Evolutionary conservation across 176 grass and related monocot species (phyloP).

Genomic region (Triticum aestivum): DNA sequence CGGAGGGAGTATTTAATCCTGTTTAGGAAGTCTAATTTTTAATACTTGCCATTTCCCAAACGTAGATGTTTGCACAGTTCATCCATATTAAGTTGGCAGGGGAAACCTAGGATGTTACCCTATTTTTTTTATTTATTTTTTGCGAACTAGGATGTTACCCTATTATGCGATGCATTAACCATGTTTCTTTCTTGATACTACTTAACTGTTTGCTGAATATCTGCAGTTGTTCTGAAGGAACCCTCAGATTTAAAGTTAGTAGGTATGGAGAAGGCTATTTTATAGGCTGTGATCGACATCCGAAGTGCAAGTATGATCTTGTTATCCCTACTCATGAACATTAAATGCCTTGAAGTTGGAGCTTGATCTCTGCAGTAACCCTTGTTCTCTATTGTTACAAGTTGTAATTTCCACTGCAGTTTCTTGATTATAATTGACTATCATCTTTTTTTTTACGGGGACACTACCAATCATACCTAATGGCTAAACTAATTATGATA

Average conservation of each 20-base stretch:
- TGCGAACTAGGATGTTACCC: not conserved
- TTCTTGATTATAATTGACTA: constrained; percentile 15
- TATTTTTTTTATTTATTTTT: not conserved
- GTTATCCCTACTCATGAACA: constrained; percentile 7
- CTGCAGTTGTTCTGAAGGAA: constrained; percentile 88
- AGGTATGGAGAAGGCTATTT: constrained; percentile 78
- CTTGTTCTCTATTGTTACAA: constrained; percentile 14
- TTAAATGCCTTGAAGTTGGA: constrained; percentile 25
- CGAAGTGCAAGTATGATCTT: constrained; percentile 79
- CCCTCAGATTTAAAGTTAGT: constrained; percentile 84
- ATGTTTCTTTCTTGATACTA: constrained; percentile 26
- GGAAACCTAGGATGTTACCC: constrained; percentile 3
- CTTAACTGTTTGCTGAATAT: not conserved
- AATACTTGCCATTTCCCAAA: not conserved
- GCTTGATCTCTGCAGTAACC: constrained; percentile 22
- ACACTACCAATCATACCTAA: constrained; percentile 1
- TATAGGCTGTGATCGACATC: constrained; percentile 85
- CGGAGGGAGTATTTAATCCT: not conserved
- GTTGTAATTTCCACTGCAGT: constrained; percentile 18
- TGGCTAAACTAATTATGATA: constrained; percentile 40
- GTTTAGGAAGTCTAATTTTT: constrained; percentile 15
- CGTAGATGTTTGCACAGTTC: not conserved
- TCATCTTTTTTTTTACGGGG: not conserved
- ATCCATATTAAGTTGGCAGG: constrained; percentile 6
- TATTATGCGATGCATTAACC: not conserved